Percentiles rank a stretch among this genome's conserved stretches.
Evolutionary conservation across 2,329 filamentous ascomycete genomes (phyloP).

Genomic region (Xylariaceae sp.): DNA sequence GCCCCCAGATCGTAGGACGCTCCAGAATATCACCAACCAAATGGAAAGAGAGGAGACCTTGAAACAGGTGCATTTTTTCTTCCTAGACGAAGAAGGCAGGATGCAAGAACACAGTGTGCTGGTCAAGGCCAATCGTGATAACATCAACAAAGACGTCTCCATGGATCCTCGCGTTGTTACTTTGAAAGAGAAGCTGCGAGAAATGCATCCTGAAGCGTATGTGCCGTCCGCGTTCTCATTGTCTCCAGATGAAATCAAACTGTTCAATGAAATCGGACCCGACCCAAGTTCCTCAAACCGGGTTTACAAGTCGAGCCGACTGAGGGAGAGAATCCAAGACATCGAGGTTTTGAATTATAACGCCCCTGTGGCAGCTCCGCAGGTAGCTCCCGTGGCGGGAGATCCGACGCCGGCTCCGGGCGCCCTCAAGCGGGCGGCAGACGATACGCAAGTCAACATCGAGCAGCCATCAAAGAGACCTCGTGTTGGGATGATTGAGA

Average conservation of each 20-base stretch:
- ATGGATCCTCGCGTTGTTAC: slow-evolving; percentile 39
- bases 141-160: slow-evolving; percentile 29
- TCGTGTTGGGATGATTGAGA: slow-evolving; percentile 12
- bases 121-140: slow-evolving; percentile 10
- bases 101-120: slow-evolving; percentile 28
- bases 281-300: slow-evolving; percentile 14
- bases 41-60: slow-evolving; percentile 25
- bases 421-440: slow-evolving; percentile 19
- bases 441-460: slow-evolving; percentile 20
- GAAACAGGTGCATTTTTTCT: slow-evolving; percentile 26
- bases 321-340: slow-evolving; percentile 26
- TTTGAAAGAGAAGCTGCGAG: slow-evolving; percentile 46
- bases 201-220: slow-evolving; percentile 43
- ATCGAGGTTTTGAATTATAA: slow-evolving; percentile 27
- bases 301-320: too few relatives aligned
- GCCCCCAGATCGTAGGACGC: slow-evolving; percentile 32
- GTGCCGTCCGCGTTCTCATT: slow-evolving; percentile 38
- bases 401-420: slow-evolving; percentile 11
- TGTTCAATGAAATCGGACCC: slow-evolving; percentile 28
- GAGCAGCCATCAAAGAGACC: slow-evolving; percentile 15
- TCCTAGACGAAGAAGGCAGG: slow-evolving; percentile 23
- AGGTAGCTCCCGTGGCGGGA: too few relatives aligned
- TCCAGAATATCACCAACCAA: slow-evolving; percentile 25
- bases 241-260: slow-evolving; percentile 31
- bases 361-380: slow-evolving; percentile 26